phyloP scores from a whole-genome alignment of 345 rosid genomes.

The Toxicodendron radicans region DNA sequence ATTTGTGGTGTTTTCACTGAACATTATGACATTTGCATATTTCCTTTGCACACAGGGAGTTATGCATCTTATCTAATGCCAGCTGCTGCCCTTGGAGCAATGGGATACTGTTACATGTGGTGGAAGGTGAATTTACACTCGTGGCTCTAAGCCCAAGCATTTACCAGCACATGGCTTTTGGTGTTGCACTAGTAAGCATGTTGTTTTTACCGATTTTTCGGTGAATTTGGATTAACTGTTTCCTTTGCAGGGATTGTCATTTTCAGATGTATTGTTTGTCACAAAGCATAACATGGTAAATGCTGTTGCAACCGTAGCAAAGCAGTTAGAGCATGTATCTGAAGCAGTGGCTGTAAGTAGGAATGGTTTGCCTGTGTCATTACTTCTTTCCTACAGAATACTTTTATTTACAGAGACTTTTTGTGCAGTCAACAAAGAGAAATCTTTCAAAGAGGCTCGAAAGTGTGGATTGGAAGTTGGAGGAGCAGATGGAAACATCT shows the following conservation, averaged over 20 bases:
- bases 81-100: slow-evolving; percentile 91
- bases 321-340: slow-evolving; percentile 78
- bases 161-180: not conserved
- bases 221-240: not conserved
- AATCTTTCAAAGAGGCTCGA: slow-evolving; percentile 78
- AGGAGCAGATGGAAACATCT: slow-evolving; percentile 73
- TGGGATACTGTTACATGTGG: slow-evolving; percentile 96
- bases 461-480: slow-evolving; percentile 81
- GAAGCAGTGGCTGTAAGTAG: slow-evolving; percentile 70
- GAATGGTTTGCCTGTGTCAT: not conserved
- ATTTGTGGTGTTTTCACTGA: not conserved
- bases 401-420: slow-evolving; percentile 15
- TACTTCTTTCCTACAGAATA: not conserved
- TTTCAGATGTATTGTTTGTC: slow-evolving; percentile 86
- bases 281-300: slow-evolving; percentile 86
- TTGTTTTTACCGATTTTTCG: not conserved
- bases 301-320: slow-evolving; percentile 74
- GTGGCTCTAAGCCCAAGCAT: slow-evolving; percentile 13
- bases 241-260: slow-evolving; percentile 76
- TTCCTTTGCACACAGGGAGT: slow-evolving; percentile 44
- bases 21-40: not conserved
- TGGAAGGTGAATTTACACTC: slow-evolving; percentile 66
- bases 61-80: slow-evolving; percentile 78
- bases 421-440: slow-evolving; percentile 73
- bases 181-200: slow-evolving; percentile 13